Evolutionary conservation across 1,139 yeast species (phyloP).

Genomic region (Kluyveromyces sp.): DNA sequence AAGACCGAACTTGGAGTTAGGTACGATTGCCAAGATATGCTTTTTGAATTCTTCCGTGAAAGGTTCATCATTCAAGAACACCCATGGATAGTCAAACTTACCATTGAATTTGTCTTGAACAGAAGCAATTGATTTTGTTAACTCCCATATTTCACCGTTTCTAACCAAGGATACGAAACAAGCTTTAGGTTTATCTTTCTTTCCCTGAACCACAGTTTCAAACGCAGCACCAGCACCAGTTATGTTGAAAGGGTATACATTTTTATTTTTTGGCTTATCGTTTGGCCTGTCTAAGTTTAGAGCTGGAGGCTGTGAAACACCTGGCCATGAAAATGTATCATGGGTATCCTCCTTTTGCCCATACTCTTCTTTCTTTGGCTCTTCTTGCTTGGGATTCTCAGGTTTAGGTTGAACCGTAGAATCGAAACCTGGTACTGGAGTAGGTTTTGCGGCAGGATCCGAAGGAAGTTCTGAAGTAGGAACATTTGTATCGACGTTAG

Average conservation of each 20-base stretch:
- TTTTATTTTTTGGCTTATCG: neutral
- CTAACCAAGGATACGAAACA: conserved; percentile 68
- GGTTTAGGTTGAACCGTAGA: too few species aligned
- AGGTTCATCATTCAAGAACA: conserved; percentile 53
- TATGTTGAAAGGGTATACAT: neutral
- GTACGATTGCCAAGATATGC: conserved; percentile 38
- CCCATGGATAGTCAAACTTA: conserved; percentile 63
- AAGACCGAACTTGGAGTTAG: conserved; percentile 53
- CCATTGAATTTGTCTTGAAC: conserved; percentile 68
- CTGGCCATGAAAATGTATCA: too few species aligned
- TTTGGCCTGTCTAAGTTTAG: neutral
- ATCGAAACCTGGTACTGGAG: too few species aligned
- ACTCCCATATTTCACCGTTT: conserved; percentile 53
- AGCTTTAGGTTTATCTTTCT: conserved; percentile 38
- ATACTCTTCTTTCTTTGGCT: neutral
- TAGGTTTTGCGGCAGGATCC: too few species aligned
- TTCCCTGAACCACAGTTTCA: conserved; percentile 2
- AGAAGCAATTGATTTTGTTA: conserved; percentile 51
- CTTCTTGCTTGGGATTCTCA: too few species aligned
- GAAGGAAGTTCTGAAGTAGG: too few species aligned
- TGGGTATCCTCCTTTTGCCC: neutral
- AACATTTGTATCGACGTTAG: too few species aligned
- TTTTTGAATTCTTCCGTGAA: conserved; percentile 40
- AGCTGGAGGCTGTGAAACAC: neutral
- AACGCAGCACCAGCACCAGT: conserved; percentile 4